These are phyloP conservation scores for Blumeriella jaapii DNA, from an alignment of 2,329 filamentous ascomycete species.

Conservation along the genomic window DNA sequence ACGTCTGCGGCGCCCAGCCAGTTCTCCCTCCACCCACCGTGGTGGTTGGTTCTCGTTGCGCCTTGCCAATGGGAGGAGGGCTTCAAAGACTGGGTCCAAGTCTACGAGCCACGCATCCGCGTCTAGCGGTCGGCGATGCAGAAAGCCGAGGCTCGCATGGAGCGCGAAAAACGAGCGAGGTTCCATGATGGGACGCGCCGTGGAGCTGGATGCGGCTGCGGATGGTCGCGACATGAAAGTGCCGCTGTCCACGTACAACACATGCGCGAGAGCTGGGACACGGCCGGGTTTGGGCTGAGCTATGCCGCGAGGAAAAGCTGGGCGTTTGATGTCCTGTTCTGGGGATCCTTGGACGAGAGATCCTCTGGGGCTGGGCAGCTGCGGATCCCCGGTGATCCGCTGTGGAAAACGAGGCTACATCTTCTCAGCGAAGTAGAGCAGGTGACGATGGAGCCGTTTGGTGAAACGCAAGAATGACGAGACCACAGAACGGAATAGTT, in stretches of 20 bases:
- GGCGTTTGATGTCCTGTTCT: conserved; percentile 29
- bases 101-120: conserved; percentile 26
- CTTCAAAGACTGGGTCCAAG: conserved; percentile 24
- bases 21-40: conserved; percentile 28
- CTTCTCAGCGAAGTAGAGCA: conserved; percentile 1
- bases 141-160: conserved; percentile 21
- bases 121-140: conserved; percentile 28
- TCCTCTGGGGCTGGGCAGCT: conserved; percentile 25
- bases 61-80: conserved; percentile 28
- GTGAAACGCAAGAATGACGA: background rate
- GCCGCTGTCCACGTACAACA: conserved; percentile 22
- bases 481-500: too few relatives aligned
- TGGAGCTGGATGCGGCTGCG: too few relatives aligned
- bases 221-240: background rate
- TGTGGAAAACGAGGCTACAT: conserved; percentile 1
- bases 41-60: conserved; percentile 29
- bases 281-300: conserved; percentile 26
- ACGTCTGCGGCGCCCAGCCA: conserved; percentile 28
- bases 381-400: background rate
- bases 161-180: too few relatives aligned
- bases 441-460: background rate
- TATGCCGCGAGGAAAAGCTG: conserved; percentile 30
- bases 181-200: too few relatives aligned
- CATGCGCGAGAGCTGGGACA: conserved; percentile 31
- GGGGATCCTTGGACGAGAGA: conserved; percentile 27